Evolutionary conservation across 2,329 filamentous ascomycete genomes (phyloP).

Genomic region (Helotiales sp.): DNA sequence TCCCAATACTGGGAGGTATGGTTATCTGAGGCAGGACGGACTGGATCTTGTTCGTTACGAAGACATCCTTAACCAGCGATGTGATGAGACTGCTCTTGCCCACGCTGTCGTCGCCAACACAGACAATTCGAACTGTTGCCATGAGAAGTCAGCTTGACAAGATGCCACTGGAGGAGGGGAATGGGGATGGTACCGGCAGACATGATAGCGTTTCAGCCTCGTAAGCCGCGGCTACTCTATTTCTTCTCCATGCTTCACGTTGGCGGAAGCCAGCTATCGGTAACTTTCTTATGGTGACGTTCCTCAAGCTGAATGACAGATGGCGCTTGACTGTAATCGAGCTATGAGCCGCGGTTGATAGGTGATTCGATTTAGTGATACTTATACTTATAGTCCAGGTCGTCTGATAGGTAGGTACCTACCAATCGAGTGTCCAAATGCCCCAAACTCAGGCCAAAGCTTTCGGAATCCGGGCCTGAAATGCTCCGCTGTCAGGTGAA

Average conservation of each 20-base stretch:
- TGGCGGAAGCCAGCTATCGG: not conserved
- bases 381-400: conserved; percentile 3
- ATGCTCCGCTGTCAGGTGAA: conserved; percentile 15
- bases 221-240: conserved; percentile 32
- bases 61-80: conserved; percentile 95
- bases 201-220: conserved; percentile 39
- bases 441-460: not conserved
- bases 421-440: not conserved
- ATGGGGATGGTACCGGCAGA: conserved; percentile 37
- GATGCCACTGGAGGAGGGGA: not conserved
- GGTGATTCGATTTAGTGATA: not conserved
- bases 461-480: conserved; percentile 8
- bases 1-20: conserved; percentile 89
- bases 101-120: conserved; percentile 91
- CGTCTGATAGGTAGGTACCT: conserved; percentile 8
- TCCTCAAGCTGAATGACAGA: not conserved
- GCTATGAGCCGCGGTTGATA: not conserved
- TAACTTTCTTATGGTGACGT: not conserved
- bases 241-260: conserved; percentile 21
- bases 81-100: conserved; percentile 94
- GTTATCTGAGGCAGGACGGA: conserved; percentile 93
- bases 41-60: conserved; percentile 94
- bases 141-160: not conserved
- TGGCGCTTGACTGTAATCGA: conserved; percentile 4
- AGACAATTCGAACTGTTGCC: conserved; percentile 83